These are phyloP conservation scores for Halophytophthora batemanensis DNA, from an alignment of 352 stramenopile species.

Conservation along the genomic window DNA sequence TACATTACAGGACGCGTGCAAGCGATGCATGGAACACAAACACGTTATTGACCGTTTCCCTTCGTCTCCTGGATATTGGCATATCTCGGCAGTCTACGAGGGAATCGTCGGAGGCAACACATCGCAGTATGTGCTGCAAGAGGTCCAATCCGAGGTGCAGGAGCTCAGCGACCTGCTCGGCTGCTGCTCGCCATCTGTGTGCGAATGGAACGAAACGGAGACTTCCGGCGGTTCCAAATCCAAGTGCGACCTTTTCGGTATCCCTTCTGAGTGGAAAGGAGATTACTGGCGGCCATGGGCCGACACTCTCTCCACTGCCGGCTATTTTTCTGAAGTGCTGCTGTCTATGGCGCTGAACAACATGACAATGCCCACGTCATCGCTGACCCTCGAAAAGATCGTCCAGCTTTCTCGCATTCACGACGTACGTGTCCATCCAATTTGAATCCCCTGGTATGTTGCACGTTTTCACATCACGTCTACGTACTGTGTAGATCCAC, in stretches of 20 bases:
- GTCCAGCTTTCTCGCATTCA: conserved; percentile 54
- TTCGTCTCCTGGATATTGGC: no score
- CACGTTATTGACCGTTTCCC: no score
- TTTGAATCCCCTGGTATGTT: background rate
- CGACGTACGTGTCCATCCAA: conserved; percentile 27
- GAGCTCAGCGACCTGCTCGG: conserved; percentile 62
- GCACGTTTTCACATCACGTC: no score
- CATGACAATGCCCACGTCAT: conserved; percentile 62
- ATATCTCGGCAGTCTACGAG: no score
- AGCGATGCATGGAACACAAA: no score
- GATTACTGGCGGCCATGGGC: conserved; percentile 75
- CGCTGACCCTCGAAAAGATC: conserved; percentile 61
- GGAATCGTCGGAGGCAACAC: conserved; percentile 64
- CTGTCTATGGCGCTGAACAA: conserved; percentile 77
- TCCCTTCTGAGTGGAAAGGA: conserved; percentile 63
- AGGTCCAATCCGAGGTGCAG: conserved; percentile 48
- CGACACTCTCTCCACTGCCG: conserved; percentile 60
- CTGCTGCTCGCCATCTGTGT: conserved; percentile 58
- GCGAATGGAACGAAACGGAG: conserved; percentile 14
- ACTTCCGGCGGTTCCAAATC: no score
- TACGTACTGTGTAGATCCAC: conserved; percentile 56
- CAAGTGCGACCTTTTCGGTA: conserved; percentile 64
- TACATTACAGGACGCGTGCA: no score
- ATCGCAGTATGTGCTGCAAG: conserved; percentile 51
- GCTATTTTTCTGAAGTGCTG: conserved; percentile 80